Percentiles rank a stretch among this genome's conserved stretches.
phyloP scores from a whole-genome alignment of 1,284 basidiomycete species.

The Malassezia obtusa region DNA sequence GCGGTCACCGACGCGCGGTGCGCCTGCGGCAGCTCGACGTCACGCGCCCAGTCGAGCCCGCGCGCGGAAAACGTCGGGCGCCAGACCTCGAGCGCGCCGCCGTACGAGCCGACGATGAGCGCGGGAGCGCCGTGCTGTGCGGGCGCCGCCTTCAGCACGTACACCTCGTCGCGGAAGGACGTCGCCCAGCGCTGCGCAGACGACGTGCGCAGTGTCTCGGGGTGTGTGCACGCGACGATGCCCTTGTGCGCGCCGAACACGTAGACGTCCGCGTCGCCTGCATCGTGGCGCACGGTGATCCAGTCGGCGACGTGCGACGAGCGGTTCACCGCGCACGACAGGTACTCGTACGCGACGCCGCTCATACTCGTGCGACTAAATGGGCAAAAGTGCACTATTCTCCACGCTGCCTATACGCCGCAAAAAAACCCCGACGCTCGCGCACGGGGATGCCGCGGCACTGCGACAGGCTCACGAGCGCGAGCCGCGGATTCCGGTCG shows the following conservation, averaged over 20 bases:
- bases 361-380: background rate
- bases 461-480: conserved; percentile 14
- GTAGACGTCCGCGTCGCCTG: conserved; percentile 9
- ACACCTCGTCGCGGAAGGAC: background rate
- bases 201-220: background rate
- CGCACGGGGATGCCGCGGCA: conserved; percentile 18
- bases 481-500: conserved; percentile 1
- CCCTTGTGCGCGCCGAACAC: conserved; percentile 36
- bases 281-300: conserved; percentile 14
- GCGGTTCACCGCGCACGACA: conserved; percentile 37
- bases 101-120: conserved; percentile 26
- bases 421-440: conserved; percentile 9
- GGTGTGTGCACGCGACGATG: conserved; percentile 15
- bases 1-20: conserved; percentile 27
- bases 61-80: background rate
- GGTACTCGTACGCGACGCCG: conserved; percentile 25
- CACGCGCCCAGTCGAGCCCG: background rate
- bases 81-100: conserved; percentile 25
- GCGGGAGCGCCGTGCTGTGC: background rate
- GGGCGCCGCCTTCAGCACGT: conserved; percentile 9
- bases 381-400: background rate
- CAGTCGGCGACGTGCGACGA: conserved; percentile 37
- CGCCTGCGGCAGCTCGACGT: conserved; percentile 16
- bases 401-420: background rate
- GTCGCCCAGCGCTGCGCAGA: background rate